These are phyloP conservation scores for Teunomyces barrocoloradensis DNA, from an alignment of 805 yeast genomes.

Conservation along the genomic window DNA sequence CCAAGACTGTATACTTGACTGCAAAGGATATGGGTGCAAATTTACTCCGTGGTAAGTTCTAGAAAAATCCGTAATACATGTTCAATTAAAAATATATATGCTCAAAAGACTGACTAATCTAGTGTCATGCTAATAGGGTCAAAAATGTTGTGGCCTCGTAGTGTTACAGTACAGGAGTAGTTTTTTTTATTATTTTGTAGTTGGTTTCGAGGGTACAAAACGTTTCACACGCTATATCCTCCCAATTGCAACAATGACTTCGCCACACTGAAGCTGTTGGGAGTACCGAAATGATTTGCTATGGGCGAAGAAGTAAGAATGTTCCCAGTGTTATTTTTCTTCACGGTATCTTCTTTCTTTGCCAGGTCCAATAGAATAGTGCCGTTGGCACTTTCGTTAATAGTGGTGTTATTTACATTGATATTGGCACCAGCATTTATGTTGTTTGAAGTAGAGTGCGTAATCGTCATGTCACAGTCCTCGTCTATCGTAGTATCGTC, in stretches of 20 bases:
- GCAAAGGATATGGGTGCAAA: slow-evolving; percentile 76
- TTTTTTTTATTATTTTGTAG: too few species aligned
- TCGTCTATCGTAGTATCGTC: slow-evolving; percentile 24
- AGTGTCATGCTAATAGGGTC: neutral
- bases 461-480: slow-evolving; percentile 19
- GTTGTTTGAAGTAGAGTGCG: slow-evolving; percentile 13
- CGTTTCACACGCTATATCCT: slow-evolving; percentile 15
- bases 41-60: slow-evolving; percentile 69
- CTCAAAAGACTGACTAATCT: slow-evolving; percentile 3
- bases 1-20: slow-evolving; percentile 68
- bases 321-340: slow-evolving; percentile 7
- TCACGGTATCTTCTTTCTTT: slow-evolving; percentile 9
- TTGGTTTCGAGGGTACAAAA: too few species aligned
- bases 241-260: slow-evolving; percentile 46
- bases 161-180: neutral
- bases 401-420: slow-evolving; percentile 5
- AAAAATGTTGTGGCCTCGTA: neutral
- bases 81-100: neutral
- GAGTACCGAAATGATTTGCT: slow-evolving; percentile 36
- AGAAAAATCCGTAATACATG: slow-evolving; percentile 11
- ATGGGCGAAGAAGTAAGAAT: slow-evolving; percentile 36
- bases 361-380: slow-evolving; percentile 2
- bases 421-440: slow-evolving; percentile 1
- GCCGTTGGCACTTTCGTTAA: slow-evolving; percentile 1
- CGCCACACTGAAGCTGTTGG: slow-evolving; percentile 45